Evolutionary conservation across 441 rosid genomes (phyloP).

Genomic region (Pelargonium fulgidum): DNA sequence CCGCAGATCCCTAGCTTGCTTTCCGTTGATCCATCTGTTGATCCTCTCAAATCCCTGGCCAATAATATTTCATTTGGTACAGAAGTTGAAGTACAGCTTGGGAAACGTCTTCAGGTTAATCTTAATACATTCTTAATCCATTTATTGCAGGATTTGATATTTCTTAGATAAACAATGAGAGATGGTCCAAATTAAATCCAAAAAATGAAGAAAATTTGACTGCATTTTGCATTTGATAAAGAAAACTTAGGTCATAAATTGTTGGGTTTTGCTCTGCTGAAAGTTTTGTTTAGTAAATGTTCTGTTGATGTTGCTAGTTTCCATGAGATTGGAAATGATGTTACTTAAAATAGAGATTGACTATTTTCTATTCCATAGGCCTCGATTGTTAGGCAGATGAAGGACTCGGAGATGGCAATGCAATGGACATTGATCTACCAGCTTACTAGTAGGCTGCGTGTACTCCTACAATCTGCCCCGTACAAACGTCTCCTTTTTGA

Average conservation of each 20-base stretch:
- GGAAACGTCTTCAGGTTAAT: conserved; percentile 82
- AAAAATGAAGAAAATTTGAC: too few relatives aligned
- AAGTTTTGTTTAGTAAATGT: too few relatives aligned
- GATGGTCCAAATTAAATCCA: too few relatives aligned
- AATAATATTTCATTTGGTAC: conserved; percentile 83
- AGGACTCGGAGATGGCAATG: conserved; percentile 94
- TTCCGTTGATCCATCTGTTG: conserved; percentile 84
- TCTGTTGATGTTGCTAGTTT: too few relatives aligned
- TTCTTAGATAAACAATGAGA: too few relatives aligned
- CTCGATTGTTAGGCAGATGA: conserved; percentile 86
- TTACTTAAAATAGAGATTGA: not conserved
- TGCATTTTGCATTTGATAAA: too few relatives aligned
- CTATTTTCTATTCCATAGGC: conserved; percentile 33
- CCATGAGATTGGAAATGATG: too few relatives aligned
- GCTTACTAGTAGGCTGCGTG: conserved; percentile 81
- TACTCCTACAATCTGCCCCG: conserved; percentile 83
- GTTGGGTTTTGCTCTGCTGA: too few relatives aligned
- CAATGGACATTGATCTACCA: conserved; percentile 88
- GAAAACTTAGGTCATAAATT: too few relatives aligned
- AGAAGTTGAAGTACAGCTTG: conserved; percentile 93
- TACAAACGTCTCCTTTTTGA: conserved; percentile 84
- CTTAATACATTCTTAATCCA: conserved; percentile 5
- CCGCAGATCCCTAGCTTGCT: conserved; percentile 96
- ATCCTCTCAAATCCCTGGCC: conserved; percentile 90
- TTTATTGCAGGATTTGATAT: too few relatives aligned